Evolutionary conservation across 1,284 basidiomycete species (phyloP).

Genomic region (Cryptococcus hybrid): DNA sequence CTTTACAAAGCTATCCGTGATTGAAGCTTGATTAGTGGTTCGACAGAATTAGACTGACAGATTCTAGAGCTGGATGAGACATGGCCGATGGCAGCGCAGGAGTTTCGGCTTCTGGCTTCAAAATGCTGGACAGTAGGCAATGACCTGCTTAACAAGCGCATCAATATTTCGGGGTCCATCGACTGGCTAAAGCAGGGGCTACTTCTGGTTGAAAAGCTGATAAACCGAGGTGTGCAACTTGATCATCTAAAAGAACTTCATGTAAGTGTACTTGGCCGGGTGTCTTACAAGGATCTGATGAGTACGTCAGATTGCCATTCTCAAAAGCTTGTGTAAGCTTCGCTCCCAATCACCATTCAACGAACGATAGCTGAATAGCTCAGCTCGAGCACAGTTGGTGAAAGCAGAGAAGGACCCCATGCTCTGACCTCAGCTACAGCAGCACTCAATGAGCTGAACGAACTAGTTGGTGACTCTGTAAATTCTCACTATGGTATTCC

Average conservation of each 20-base stretch:
- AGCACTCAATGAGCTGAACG: not conserved
- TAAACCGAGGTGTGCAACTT: not conserved
- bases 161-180: not conserved
- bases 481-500: not conserved
- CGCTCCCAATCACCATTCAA: too few relatives aligned
- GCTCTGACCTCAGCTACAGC: not conserved
- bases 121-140: slow-evolving; percentile 5
- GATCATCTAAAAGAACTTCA: not conserved
- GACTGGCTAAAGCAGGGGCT: slow-evolving; percentile 2
- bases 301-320: not conserved
- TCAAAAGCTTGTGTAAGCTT: not conserved
- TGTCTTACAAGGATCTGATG: not conserved
- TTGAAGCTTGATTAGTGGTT: not conserved
- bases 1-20: slow-evolving; percentile 1
- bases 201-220: slow-evolving; percentile 1
- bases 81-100: not conserved
- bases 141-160: not conserved
- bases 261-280: not conserved
- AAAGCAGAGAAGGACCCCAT: not conserved
- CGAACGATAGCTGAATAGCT: not conserved
- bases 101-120: not conserved
- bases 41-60: not conserved
- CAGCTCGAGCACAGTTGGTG: slow-evolving; percentile 2
- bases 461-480: not conserved
- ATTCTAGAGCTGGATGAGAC: not conserved